These are phyloP conservation scores for Dactylorhiza incarnata DNA, from an alignment of 106 monocot genomes.

Conservation along the genomic window DNA sequence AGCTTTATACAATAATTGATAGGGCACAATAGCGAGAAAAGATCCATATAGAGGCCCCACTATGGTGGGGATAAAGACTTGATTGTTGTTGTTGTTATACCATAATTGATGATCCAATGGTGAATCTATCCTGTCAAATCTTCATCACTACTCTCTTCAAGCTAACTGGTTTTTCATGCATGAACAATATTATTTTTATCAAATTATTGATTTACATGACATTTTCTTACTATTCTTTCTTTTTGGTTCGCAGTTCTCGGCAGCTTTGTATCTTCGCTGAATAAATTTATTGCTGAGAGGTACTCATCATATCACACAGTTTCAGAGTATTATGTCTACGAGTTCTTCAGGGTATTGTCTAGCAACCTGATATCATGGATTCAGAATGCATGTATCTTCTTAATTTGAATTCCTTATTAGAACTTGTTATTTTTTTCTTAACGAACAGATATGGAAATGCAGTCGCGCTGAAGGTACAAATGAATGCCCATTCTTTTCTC, in stretches of 20 bases:
- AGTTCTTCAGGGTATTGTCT: constrained; percentile 76
- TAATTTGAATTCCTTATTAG: background rate
- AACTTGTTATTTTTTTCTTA: constrained; percentile 5
- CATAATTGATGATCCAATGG: background rate
- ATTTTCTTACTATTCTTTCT: background rate
- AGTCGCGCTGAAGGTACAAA: constrained; percentile 68
- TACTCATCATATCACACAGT: constrained; percentile 71
- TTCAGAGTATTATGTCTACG: constrained; percentile 88
- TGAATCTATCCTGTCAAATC: background rate
- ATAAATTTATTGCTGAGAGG: constrained; percentile 84
- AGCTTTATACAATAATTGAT: background rate
- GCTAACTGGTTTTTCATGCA: background rate
- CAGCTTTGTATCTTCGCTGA: constrained; percentile 83
- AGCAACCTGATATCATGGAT: background rate
- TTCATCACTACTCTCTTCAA: background rate
- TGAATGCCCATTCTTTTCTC: background rate
- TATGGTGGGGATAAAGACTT: too few relatives aligned
- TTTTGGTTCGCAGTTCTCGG: constrained; percentile 62
- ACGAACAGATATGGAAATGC: constrained; percentile 91
- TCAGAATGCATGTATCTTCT: background rate
- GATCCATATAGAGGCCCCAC: too few relatives aligned
- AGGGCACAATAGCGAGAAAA: too few relatives aligned
- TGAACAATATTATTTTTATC: background rate
- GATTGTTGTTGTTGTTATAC: too few relatives aligned
- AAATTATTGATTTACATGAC: background rate